Conservation (phyloP, 805 yeast genomes). For the Yamadazyma tumulicola region DNA sequence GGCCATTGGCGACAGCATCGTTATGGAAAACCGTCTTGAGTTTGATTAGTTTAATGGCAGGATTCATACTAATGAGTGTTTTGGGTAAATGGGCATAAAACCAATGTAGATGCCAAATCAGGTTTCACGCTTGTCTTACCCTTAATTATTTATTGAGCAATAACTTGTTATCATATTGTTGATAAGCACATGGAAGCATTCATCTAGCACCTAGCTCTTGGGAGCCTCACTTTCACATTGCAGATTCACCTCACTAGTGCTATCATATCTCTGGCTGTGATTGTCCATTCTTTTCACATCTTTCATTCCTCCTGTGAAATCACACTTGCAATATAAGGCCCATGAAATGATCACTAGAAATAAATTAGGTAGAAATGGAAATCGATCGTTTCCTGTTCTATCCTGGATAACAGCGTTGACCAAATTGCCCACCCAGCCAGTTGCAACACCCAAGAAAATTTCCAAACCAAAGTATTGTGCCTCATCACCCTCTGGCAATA, state of each 20-base stretch:
- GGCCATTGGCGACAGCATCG: slow-evolving; percentile 17
- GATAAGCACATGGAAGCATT: no score
- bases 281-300: slow-evolving; percentile 20
- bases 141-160: no score
- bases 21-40: slow-evolving; percentile 13
- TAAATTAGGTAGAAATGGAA: slow-evolving; percentile 36
- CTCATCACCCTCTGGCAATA: slow-evolving; percentile 40
- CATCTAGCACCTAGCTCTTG: no score
- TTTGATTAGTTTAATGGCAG: slow-evolving; percentile 17
- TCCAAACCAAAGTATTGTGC: slow-evolving; percentile 43
- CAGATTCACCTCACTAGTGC: no score
- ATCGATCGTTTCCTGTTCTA: slow-evolving; percentile 32
- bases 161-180: no score
- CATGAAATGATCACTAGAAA: slow-evolving; percentile 25
- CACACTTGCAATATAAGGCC: slow-evolving; percentile 21
- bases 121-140: no score
- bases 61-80: slow-evolving; percentile 26
- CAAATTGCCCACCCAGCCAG: slow-evolving; percentile 40
- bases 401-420: slow-evolving; percentile 40
- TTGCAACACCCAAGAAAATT: slow-evolving; percentile 36
- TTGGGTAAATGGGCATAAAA: slow-evolving; percentile 30
- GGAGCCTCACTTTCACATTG: no score
- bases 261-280: no score
- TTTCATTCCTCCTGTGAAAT: slow-evolving; percentile 29
- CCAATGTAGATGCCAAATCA: no score